A percentile compares a stretch with the other conserved stretches of the same genome.
phyloP scores from a whole-genome alignment of 305 asterid species.

The Solanum hybrid region DNA sequence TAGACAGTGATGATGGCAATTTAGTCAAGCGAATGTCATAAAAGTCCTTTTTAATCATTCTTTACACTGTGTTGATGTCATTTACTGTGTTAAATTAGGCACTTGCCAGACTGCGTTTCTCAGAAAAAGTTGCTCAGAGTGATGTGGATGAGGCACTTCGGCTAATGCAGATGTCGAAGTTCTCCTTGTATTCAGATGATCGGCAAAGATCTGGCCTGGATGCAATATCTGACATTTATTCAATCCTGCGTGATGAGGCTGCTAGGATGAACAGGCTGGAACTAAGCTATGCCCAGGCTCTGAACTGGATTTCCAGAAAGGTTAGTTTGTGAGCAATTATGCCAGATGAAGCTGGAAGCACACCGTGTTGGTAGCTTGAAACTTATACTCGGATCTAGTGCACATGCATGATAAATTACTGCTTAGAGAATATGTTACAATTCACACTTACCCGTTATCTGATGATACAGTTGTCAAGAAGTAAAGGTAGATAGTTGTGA shows the following conservation, averaged over 20 bases:
- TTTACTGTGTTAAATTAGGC: conserved; percentile 36
- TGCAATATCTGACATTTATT: conserved; percentile 91
- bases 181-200: conserved; percentile 91
- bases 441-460: not conserved
- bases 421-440: not conserved
- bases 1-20: not conserved
- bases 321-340: conserved; percentile 28
- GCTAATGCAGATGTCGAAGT: conserved; percentile 96
- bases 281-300: conserved; percentile 88
- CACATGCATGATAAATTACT: not conserved
- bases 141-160: conserved; percentile 98
- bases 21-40: not conserved
- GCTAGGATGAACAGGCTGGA: conserved; percentile 72
- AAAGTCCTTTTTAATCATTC: not conserved
- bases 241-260: conserved; percentile 91
- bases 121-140: conserved; percentile 68
- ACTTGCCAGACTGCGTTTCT: conserved; percentile 86
- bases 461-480: not conserved
- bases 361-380: not conserved
- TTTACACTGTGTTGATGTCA: not conserved
- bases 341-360: not conserved
- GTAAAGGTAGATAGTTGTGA: not conserved
- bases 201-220: conserved; percentile 82
- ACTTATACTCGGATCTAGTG: not conserved
- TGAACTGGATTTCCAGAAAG: conserved; percentile 98